These are phyloP conservation scores for Wickerhamomyces xylosicus DNA, from an alignment of 805 yeast genomes.

Conservation along the genomic window DNA sequence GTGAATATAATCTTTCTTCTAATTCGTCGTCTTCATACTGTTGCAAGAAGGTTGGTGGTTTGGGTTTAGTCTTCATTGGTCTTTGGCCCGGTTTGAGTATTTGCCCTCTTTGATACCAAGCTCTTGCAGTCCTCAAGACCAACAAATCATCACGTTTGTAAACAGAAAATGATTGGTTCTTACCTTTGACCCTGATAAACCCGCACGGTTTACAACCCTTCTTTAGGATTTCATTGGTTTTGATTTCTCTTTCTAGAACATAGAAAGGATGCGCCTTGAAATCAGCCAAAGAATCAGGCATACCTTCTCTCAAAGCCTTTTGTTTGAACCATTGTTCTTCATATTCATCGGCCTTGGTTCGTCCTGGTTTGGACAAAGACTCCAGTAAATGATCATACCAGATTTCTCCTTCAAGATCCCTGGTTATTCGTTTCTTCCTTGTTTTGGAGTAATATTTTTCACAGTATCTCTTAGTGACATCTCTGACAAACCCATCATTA, in stretches of 20 bases:
- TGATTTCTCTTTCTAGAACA: constrained; percentile 67
- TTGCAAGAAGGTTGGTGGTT: constrained; percentile 15
- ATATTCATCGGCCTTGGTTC: constrained; percentile 23
- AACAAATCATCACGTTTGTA: constrained; percentile 60
- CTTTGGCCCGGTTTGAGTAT: constrained; percentile 60
- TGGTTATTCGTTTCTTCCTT: constrained; percentile 61
- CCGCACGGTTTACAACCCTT: constrained; percentile 65
- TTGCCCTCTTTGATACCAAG: constrained; percentile 82
- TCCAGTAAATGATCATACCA: constrained; percentile 49
- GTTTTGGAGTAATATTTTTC: constrained; percentile 63
- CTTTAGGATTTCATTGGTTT: constrained; percentile 59
- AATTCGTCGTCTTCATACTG: constrained; percentile 27
- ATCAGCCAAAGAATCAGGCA: constrained; percentile 78
- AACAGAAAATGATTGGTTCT: constrained; percentile 42
- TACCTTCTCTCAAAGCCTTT: constrained; percentile 65
- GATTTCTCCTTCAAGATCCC: constrained; percentile 33
- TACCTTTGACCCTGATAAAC: constrained; percentile 40
- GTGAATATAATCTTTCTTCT: constrained; percentile 62
- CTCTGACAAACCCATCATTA: constrained; percentile 51
- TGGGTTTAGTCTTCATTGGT: constrained; percentile 41
- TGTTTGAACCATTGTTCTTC: constrained; percentile 54
- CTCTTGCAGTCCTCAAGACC: constrained; percentile 58
- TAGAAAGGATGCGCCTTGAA: constrained; percentile 82
- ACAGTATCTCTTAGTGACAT: constrained; percentile 80
- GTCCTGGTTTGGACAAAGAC: constrained; percentile 12